Evolutionary conservation across 2,329 filamentous ascomycete species (phyloP).

Genomic region (Colletotrichum sojae): DNA sequence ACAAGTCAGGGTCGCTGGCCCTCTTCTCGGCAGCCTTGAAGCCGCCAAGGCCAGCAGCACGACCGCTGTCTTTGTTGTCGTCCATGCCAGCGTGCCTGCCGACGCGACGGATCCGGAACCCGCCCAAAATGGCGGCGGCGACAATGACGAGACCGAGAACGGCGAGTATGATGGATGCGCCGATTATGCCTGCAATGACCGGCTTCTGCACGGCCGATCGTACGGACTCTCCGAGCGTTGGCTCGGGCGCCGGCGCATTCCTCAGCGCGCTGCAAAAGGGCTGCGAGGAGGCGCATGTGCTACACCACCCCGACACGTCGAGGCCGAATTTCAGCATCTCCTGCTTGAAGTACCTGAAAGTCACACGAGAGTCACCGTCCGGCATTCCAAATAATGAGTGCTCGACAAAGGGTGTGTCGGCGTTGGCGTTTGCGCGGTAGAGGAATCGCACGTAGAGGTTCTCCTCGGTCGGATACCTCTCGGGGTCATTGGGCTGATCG

Average conservation of each 20-base stretch:
- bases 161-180: constrained; percentile 57
- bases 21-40: constrained; percentile 63
- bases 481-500: constrained; percentile 43
- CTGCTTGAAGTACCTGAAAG: constrained; percentile 55
- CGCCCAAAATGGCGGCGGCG: constrained; percentile 51
- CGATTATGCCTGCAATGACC: constrained; percentile 62
- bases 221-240: constrained; percentile 7
- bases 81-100: background rate
- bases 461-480: constrained; percentile 48
- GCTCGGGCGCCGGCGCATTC: background rate
- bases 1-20: constrained; percentile 59
- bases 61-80: constrained; percentile 29
- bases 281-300: constrained; percentile 53
- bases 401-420: constrained; percentile 50
- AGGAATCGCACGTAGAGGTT: constrained; percentile 69
- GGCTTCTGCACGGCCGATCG: constrained; percentile 46
- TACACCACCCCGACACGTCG: constrained; percentile 59
- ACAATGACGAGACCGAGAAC: constrained; percentile 52
- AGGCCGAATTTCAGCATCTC: constrained; percentile 55
- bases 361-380: constrained; percentile 50
- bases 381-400: constrained; percentile 59
- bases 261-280: constrained; percentile 54
- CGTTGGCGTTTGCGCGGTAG: constrained; percentile 65
- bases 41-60: constrained; percentile 49
- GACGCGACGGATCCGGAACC: constrained; percentile 49